Evolutionary conservation across 495 filamentous ascomycete species (phyloP), one percentile per base, ranked within the genome.

Genomic region (Aspergillus egyptiacus): DNA sequence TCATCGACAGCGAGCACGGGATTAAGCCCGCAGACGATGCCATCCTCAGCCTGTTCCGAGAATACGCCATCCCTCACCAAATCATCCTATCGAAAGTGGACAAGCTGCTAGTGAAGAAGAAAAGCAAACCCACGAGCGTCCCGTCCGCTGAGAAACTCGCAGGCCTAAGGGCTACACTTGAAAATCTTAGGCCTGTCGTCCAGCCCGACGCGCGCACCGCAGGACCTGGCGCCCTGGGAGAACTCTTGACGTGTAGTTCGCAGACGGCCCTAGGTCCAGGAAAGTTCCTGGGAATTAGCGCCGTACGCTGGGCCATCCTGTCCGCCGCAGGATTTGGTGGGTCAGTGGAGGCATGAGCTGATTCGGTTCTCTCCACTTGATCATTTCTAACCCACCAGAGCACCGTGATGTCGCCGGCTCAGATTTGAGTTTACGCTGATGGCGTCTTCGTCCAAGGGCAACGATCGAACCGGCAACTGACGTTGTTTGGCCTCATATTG

Each of bases 61-160:
- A 78, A 40, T 68, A 72, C 5, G 76, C 71, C 7, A 78, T 93
- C 10, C 77, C 79, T 11, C 89, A 88, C 53, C 81, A 91, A 54
- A 76, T 97, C 11, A 72, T 97, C 33, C 63, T 98, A 4, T 86
- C 87, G 3, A 97, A 97, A 65, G 80, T 83, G 6, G 93, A 98
- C 61, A 70, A 72, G 28, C 36, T 79, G 17, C 60, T 78, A 5
- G 48, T 57, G 14, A 68, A 62, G 35, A 65, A 60, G 11, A 59
- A 57, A 35, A 65, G 57, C 32, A 60, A 68, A 33, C 28, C 59
- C 23, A 65, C 67, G 32, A 57, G 56, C 6, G 64, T 61, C 2
- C 62, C 61, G 0, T 62, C 65, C 4, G 38, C 58, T 14, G 49
- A 58, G 11, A 59, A 56, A 10, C 45, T 73, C 7, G 53, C 56